Evolutionary conservation across 1,139 yeast species (phyloP).

Genomic region (Candida freyschussii): DNA sequence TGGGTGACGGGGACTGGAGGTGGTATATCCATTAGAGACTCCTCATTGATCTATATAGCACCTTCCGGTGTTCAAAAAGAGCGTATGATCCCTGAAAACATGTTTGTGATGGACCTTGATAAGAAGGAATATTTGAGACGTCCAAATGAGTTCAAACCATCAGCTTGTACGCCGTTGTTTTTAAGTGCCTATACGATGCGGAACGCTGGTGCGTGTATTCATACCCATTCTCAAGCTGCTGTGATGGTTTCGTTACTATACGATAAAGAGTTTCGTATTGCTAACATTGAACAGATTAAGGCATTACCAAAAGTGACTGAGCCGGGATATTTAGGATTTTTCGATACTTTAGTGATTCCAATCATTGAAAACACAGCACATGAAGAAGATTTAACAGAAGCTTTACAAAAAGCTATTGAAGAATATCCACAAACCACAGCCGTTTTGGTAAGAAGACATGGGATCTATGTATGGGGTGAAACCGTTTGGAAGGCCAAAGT

Average conservation of each 20-base stretch:
- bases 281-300: slow-evolving; percentile 87
- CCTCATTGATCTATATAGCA: slow-evolving; percentile 63
- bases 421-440: slow-evolving; percentile 78
- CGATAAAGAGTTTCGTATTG: slow-evolving; percentile 66
- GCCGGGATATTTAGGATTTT: slow-evolving; percentile 61
- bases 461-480: slow-evolving; percentile 94
- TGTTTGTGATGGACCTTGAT: slow-evolving; percentile 68
- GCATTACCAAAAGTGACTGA: slow-evolving; percentile 61
- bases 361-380: slow-evolving; percentile 87
- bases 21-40: slow-evolving; percentile 71
- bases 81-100: slow-evolving; percentile 72
- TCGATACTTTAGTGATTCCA: slow-evolving; percentile 76
- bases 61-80: slow-evolving; percentile 97
- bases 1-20: slow-evolving; percentile 99
- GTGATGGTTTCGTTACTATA: slow-evolving; percentile 74
- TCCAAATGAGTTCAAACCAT: slow-evolving; percentile 71
- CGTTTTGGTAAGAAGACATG: slow-evolving; percentile 87
- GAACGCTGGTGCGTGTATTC: slow-evolving; percentile 89
- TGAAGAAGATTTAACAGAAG: slow-evolving; percentile 78
- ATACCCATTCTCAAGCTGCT: slow-evolving; percentile 88
- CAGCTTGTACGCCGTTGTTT: slow-evolving; percentile 91
- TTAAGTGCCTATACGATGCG: slow-evolving; percentile 66
- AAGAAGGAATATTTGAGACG: slow-evolving; percentile 51
- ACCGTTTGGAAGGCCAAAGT: slow-evolving; percentile 90
- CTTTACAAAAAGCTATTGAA: slow-evolving; percentile 56